Base-by-base conservation (phyloP, 768 basidiomycete species). In the Kwoniella dejecticola region DNA sequence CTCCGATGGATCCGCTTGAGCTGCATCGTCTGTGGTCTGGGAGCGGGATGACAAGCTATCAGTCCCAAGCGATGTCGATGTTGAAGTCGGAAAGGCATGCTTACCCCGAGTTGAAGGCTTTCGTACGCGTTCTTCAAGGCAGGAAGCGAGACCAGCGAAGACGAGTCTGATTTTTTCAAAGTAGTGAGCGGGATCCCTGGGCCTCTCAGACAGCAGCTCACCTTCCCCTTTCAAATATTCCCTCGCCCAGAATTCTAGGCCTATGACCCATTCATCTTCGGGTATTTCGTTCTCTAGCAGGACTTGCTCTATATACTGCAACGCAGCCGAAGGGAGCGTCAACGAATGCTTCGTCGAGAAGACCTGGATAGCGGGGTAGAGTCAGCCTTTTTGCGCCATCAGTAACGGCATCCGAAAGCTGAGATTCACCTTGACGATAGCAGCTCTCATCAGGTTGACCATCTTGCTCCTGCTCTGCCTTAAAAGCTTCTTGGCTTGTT, bases 221-320 rank as follows among this genome's bases (percentile, higher is more conserved):
- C 77, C 77, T 69, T 78, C 77, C 21, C 75, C 77, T 52, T 73
- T 74, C 24, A 78, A 67, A 60, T 78, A 78, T 53, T 78, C 77
- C 56, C 65, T 72, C 12, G 77, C 75, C 71, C 76, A 77, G 23
- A 75, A 68, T 42, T 78, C 77, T 30, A 78, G 50, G 7, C 72
- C 77, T 4, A 57, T 62, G 5, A 63, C 41, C 77, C 75, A 77
- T 61, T 77, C 77, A 52, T 71, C 69, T 47, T 72, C 63, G 7
- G 71, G 71, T 8, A 76, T 73, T 27, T 76, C 74, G 53, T 76
- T 76, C 74, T 76, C 75, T 33, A 53, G 48, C 46, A 78, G 56
- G 38, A 74, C 69, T 41, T 72, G 63, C 60, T 78, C 75, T 44
- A 78, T 77, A 55, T 74, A 78, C 10, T 60, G 44, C 41, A 78